phyloP scores from a whole-genome alignment of 176 grass and related monocot genomes.

The Oryza brachyantha region DNA sequence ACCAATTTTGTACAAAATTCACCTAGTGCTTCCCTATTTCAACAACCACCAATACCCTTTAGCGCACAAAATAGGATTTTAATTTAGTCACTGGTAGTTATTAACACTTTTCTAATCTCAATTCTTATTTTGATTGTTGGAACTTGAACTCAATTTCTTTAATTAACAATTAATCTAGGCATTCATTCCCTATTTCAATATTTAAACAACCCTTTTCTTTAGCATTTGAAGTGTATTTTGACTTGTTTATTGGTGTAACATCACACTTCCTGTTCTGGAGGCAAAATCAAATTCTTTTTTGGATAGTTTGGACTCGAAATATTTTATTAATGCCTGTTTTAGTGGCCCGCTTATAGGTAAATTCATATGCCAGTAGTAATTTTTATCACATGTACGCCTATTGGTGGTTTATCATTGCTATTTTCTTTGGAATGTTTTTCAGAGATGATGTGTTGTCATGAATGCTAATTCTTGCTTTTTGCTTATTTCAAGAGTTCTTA shows the following conservation, averaged over 20 bases:
- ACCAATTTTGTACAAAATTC: not conserved
- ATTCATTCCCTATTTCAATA: not conserved
- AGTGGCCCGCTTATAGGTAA: not conserved
- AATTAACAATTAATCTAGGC: not conserved
- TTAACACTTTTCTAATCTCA: not conserved
- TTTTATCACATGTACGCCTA: not conserved
- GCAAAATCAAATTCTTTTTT: not conserved
- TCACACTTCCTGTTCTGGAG: not conserved
- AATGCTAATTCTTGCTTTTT: constrained; percentile 1
- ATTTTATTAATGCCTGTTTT: not conserved
- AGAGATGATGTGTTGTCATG: not conserved
- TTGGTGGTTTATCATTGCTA: not conserved
- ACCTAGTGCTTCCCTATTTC: not conserved
- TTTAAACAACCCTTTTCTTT: not conserved
- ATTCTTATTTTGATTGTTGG: constrained; percentile 7
- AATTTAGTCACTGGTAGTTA: not conserved
- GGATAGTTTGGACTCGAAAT: not conserved
- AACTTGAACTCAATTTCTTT: not conserved
- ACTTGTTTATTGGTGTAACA: not conserved
- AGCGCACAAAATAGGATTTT: not conserved
- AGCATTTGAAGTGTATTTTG: too few relatives aligned
- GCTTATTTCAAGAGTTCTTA: constrained; percentile 17
- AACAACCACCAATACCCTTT: not conserved
- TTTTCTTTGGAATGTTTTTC: not conserved
- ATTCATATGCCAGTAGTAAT: constrained; percentile 5